Base-by-base conservation (phyloP, 306 rosid species). In the Acacia crassicarpa region DNA sequence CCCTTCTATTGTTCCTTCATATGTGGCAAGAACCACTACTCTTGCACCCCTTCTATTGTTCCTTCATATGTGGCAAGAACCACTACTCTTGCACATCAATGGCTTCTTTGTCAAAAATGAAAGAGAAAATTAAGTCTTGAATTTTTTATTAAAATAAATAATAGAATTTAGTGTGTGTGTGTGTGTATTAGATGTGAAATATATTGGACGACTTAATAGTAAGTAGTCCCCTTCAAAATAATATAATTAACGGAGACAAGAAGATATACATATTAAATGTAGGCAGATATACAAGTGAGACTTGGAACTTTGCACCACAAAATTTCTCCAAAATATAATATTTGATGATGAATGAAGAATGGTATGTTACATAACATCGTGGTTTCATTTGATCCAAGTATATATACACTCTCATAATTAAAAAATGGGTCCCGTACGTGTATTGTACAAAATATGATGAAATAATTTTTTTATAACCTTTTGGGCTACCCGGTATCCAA, bases 311-410 rank as follows among this genome's bases (percentile, higher is more conserved):
- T 51, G 65, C 70, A 46, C 83, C 54, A 65, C 83, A 72, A 8
- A 58, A 58, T n/a, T 63, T 27, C 48, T 77, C 4, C 23, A 33
- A n/a, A n/a, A 22, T 30, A 9, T 27, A 8, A 41, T 33, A 41
- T 33, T 73, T 72, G 66, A 63, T 25, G 3, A 62, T 4, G 32
- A 22, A 61, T 58, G 13, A 76, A 75, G 62, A 63, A 78, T 32
- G 80, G 77, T 78, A 65, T 49, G 19, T 1, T 65, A n/a, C 10
- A 66, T 53, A 69, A 73, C 66, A 66, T 25, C 86, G 86, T 83
- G 86, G 76, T 62, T 49, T 45, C 32, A 83, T 83, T 43, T 43
- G 67, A 78, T 73, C 83, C 86, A 83, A 72, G 71, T 51, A 71
- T 66, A 40, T 66, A 40, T 40, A 6, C n/a, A 35, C 13, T 75